These are phyloP conservation scores for Penstemon eatonii DNA, from an alignment of 257 asterid species.

Conservation along the genomic window DNA sequence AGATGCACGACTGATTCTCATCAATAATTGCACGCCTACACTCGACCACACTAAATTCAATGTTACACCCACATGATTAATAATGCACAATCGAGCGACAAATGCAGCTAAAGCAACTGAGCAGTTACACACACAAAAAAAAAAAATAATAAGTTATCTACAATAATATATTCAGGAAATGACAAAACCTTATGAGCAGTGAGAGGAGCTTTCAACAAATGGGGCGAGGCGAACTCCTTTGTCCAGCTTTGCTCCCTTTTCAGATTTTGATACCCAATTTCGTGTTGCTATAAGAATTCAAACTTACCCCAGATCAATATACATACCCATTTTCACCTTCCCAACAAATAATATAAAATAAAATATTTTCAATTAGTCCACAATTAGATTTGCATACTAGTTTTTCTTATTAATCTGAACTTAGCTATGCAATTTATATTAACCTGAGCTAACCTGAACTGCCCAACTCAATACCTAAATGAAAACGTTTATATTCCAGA, in stretches of 20 bases:
- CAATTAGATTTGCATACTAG: neutral
- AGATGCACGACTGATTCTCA: slow-evolving; percentile 46
- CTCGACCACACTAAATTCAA: slow-evolving; percentile 24
- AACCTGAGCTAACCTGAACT: neutral
- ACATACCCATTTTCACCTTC: slow-evolving; percentile 18
- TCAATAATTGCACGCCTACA: slow-evolving; percentile 29
- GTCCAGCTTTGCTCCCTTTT: slow-evolving; percentile 56
- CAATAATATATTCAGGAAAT: slow-evolving; percentile 21
- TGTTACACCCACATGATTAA: slow-evolving; percentile 20
- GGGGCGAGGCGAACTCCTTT: slow-evolving; percentile 55
- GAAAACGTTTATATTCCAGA: neutral
- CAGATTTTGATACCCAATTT: slow-evolving; percentile 56
- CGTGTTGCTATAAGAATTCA: slow-evolving; percentile 66
- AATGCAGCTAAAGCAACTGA: slow-evolving; percentile 6
- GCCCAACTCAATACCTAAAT: too few relatives aligned
- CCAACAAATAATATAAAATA: neutral
- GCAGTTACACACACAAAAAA: neutral
- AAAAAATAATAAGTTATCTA: neutral
- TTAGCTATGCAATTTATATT: neutral
- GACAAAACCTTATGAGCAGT: slow-evolving; percentile 58
- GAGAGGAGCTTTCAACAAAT: slow-evolving; percentile 46
- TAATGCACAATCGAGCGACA: slow-evolving; percentile 18
- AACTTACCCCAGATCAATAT: slow-evolving; percentile 35
- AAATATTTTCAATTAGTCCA: neutral
- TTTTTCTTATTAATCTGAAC: slow-evolving; percentile 7